Evolutionary conservation across 2,329 filamentous ascomycete genomes (phyloP).

Genomic region (Penicillium sp.): DNA sequence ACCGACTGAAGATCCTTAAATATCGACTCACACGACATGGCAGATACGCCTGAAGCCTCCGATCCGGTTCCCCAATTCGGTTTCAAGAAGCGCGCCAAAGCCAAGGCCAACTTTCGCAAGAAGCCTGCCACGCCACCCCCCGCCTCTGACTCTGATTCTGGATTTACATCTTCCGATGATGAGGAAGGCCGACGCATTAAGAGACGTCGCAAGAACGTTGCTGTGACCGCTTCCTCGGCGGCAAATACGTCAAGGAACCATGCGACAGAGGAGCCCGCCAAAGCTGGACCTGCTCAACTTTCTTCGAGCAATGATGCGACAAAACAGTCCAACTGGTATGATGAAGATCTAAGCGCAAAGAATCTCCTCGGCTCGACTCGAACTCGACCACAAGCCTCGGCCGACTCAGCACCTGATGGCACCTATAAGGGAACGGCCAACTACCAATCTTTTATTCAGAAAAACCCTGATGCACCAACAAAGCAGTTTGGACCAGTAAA

Average conservation of each 20-base stretch:
- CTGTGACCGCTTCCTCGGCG: constrained; percentile 59
- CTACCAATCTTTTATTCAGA: constrained; percentile 68
- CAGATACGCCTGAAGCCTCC: constrained; percentile 24
- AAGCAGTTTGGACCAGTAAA: constrained; percentile 79
- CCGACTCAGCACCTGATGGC: constrained; percentile 48
- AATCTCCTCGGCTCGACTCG: constrained; percentile 37
- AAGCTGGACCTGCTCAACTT: constrained; percentile 57
- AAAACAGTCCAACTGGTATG: constrained; percentile 83
- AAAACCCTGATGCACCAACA: constrained; percentile 66
- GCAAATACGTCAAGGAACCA: constrained; percentile 34
- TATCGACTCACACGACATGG: constrained; percentile 22
- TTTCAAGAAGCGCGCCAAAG: constrained; percentile 84
- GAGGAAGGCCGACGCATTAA: constrained; percentile 73
- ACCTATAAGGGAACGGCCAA: constrained; percentile 72
- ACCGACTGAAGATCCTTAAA: too few species aligned
- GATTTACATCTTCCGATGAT: constrained; percentile 68
- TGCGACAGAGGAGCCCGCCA: constrained; percentile 50
- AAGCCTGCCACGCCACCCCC: constrained; percentile 71
- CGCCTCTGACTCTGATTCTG: constrained; percentile 51
- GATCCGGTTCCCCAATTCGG: constrained; percentile 31
- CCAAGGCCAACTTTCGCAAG: constrained; percentile 72
- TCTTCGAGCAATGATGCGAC: constrained; percentile 78
- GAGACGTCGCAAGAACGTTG: constrained; percentile 64
- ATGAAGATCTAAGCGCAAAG: constrained; percentile 56
- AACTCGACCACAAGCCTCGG: constrained; percentile 13